Conservation (phyloP, 129 eudicot species). For the Gnaphalium uliginosum region DNA sequence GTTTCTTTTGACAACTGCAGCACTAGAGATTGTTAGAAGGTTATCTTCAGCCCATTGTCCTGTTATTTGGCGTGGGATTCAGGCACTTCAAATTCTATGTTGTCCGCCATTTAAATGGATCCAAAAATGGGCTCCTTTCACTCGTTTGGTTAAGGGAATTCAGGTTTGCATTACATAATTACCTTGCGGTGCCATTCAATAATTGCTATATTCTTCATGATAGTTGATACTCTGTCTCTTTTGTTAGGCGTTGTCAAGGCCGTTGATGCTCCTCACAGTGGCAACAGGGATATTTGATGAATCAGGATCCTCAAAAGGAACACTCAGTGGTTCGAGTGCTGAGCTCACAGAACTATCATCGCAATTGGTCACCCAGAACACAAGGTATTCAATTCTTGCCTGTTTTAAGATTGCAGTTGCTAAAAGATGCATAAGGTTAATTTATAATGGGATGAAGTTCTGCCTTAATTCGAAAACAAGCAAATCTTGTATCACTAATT, state of each 20-base stretch:
- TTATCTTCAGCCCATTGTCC: slow-evolving; percentile 65
- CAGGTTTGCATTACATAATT: slow-evolving; percentile 48
- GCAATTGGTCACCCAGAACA: slow-evolving; percentile 25
- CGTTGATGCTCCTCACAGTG: slow-evolving; percentile 64
- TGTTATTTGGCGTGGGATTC: slow-evolving; percentile 68
- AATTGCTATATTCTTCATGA: slow-evolving; percentile 1
- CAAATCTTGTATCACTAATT: background rate
- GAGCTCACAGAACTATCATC: slow-evolving; percentile 41
- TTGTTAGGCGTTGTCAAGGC: slow-evolving; percentile 59
- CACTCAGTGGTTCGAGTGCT: slow-evolving; percentile 36
- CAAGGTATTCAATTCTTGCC: slow-evolving; percentile 44
- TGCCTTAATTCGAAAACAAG: background rate
- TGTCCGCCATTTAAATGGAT: slow-evolving; percentile 71
- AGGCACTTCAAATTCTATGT: slow-evolving; percentile 59
- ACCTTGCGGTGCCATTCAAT: background rate
- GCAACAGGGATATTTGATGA: slow-evolving; percentile 56
- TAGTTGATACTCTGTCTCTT: slow-evolving; percentile 16
- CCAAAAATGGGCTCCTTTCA: slow-evolving; percentile 61
- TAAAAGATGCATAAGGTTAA: background rate
- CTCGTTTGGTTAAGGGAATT: slow-evolving; percentile 46
- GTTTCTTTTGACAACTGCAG: slow-evolving; percentile 59
- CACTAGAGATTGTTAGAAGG: slow-evolving; percentile 61
- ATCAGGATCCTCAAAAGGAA: slow-evolving; percentile 34
- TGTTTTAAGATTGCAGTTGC: slow-evolving; percentile 11
- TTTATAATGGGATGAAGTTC: background rate